These are phyloP conservation scores for Lactarius hatsudake DNA, from an alignment of 768 basidiomycete genomes.

Conservation along the genomic window DNA sequence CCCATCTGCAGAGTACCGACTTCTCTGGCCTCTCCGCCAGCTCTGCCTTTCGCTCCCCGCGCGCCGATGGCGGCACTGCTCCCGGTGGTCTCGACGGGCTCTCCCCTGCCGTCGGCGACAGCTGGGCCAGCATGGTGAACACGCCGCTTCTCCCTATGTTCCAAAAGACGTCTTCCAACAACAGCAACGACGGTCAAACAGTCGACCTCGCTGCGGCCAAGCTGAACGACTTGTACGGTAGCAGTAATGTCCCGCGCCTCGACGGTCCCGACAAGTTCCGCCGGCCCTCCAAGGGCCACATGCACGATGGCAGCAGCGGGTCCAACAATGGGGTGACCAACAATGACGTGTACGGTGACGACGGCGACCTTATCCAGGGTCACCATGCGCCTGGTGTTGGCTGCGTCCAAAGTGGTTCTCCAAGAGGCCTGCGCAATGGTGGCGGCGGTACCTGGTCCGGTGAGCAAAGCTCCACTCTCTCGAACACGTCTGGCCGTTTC, in stretches of 20 bases:
- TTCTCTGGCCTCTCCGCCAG: constrained; percentile 64
- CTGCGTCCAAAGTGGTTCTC: background rate
- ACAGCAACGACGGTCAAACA: constrained; percentile 34
- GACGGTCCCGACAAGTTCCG: constrained; percentile 85
- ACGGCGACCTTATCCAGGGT: constrained; percentile 43
- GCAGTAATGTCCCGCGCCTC: constrained; percentile 76
- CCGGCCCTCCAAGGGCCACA: constrained; percentile 47
- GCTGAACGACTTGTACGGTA: constrained; percentile 63
- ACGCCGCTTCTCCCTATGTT: constrained; percentile 96
- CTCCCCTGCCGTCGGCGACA: constrained; percentile 51
- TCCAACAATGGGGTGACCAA: constrained; percentile 28
- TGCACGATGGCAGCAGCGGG: background rate
- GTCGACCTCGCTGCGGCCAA: constrained; percentile 41
- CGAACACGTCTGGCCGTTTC: constrained; percentile 47
- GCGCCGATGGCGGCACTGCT: constrained; percentile 41
- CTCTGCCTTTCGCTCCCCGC: constrained; percentile 57
- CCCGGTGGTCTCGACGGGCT: constrained; percentile 32
- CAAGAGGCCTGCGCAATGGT: constrained; percentile 44
- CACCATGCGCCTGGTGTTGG: constrained; percentile 33
- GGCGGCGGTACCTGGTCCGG: too few relatives aligned
- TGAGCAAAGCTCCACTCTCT: constrained; percentile 55
- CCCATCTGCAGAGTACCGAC: constrained; percentile 88
- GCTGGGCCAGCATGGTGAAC: constrained; percentile 98
- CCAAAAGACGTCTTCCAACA: constrained; percentile 43
- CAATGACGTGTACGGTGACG: constrained; percentile 49